Conservation (phyloP, 2,329 filamentous ascomycete species). For the Microsporum audouinii region DNA sequence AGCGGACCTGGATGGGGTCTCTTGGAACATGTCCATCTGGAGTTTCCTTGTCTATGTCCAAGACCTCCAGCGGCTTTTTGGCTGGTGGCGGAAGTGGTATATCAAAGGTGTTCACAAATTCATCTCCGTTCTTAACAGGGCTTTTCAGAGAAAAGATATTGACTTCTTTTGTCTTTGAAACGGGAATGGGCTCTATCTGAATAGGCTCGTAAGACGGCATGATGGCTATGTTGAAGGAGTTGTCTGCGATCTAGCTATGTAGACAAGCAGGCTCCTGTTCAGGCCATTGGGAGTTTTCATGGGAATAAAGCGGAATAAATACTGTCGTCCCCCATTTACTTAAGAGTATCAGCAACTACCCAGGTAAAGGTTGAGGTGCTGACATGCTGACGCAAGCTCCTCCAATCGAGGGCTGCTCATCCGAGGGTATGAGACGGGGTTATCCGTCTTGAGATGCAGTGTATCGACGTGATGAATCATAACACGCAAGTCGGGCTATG, state of each 20-base stretch:
- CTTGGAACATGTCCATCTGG: conserved; percentile 71
- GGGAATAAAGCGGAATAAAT: neutral
- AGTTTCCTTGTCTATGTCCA: conserved; percentile 68
- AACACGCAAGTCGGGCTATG: neutral
- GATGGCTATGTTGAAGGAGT: neutral
- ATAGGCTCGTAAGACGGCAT: neutral
- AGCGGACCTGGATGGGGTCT: conserved; percentile 68
- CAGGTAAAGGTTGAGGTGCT: neutral
- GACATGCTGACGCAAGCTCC: neutral
- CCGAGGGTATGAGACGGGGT: neutral
- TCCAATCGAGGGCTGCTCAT: neutral
- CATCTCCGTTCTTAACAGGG: neutral
- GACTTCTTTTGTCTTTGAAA: neutral
- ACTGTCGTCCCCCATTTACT: neutral
- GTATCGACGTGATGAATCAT: neutral
- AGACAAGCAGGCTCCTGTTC: neutral
- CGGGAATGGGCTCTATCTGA: neutral
- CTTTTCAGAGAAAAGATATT: neutral
- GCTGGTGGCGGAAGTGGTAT: conserved; percentile 56
- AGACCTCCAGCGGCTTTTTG: conserved; percentile 46
- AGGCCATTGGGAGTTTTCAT: too few species aligned
- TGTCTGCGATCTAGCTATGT: neutral
- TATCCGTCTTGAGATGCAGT: neutral
- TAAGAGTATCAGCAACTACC: neutral
- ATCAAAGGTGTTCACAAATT: neutral